phyloP scores from a whole-genome alignment of 345 rosid genomes.

The Cardamine chenopodiifolia region DNA sequence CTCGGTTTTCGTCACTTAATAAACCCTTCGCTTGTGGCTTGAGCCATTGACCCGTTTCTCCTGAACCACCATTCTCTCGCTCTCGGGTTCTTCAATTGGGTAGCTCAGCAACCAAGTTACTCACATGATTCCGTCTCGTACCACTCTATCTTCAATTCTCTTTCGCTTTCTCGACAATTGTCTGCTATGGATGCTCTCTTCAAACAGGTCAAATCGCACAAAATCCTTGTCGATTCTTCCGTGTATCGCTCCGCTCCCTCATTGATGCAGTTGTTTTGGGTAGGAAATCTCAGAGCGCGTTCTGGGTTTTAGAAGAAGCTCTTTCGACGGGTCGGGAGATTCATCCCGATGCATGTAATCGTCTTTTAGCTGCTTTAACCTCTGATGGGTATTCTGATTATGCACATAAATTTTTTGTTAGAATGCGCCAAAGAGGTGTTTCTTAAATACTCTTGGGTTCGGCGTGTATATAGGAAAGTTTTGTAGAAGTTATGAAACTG shows the following conservation, averaged over 20 bases:
- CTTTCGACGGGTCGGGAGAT: conserved; percentile 38
- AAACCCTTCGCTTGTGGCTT: conserved; percentile 67
- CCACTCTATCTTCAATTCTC: conserved; percentile 71
- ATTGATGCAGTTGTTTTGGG: conserved; percentile 55
- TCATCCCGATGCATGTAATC: conserved; percentile 64
- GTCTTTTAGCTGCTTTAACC: conserved; percentile 63
- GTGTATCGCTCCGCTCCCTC: conserved; percentile 49
- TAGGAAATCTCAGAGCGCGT: conserved; percentile 56
- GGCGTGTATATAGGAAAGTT: conserved; percentile 70
- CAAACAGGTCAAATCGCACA: conserved; percentile 58
- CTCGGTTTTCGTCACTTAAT: conserved; percentile 55
- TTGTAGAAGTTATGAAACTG: conserved; percentile 48
- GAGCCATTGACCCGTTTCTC: conserved; percentile 77
- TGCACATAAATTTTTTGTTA: conserved; percentile 63
- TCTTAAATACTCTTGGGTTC: conserved; percentile 63
- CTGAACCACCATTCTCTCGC: conserved; percentile 71
- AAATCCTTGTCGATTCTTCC: conserved; percentile 56
- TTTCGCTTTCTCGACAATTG: conserved; percentile 67
- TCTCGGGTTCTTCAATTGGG: conserved; percentile 94
- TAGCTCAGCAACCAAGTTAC: conserved; percentile 81
- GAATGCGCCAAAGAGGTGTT: conserved; percentile 56
- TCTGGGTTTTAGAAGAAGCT: conserved; percentile 59
- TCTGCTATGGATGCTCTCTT: conserved; percentile 58
- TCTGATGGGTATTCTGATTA: conserved; percentile 54
- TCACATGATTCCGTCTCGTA: conserved; percentile 66